phyloP scores from a whole-genome alignment of 768 basidiomycete species.

The Pleurotus salmoneostramineus region DNA sequence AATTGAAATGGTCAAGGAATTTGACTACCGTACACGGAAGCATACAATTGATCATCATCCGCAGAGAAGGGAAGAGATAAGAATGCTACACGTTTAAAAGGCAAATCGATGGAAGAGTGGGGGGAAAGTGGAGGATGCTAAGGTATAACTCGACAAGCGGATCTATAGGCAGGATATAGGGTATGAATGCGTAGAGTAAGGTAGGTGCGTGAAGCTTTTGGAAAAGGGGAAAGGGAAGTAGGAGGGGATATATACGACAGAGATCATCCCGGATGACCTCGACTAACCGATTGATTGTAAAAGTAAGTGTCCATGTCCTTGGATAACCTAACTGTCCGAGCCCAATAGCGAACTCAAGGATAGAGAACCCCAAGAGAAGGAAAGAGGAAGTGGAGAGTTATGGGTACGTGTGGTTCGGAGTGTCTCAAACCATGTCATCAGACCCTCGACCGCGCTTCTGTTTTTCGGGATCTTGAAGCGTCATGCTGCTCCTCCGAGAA shows the following conservation, averaged over 20 bases:
- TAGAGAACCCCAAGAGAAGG: not conserved
- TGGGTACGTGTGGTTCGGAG: no score
- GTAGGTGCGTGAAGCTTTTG: not conserved
- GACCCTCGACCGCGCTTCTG: not conserved
- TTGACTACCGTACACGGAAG: not conserved
- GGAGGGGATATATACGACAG: not conserved
- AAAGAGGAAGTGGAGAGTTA: not conserved
- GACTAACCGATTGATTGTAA: not conserved
- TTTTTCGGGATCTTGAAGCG: not conserved
- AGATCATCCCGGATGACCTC: slow-evolving; percentile 4
- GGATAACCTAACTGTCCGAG: not conserved
- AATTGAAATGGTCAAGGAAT: not conserved
- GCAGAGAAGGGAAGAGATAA: not conserved
- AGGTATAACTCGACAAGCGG: not conserved
- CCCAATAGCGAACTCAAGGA: not conserved
- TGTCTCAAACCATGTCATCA: not conserved
- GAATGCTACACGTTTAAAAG: slow-evolving; percentile 3
- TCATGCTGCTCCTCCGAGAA: not conserved
- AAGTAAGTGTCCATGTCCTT: not conserved
- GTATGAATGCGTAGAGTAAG: not conserved
- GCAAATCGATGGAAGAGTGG: not conserved
- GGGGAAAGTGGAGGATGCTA: not conserved
- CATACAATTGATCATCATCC: not conserved
- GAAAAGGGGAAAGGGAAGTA: not conserved
- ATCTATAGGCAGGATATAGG: slow-evolving; percentile 4